These are phyloP conservation scores for Petunia axillaris DNA, from an alignment of 257 asterid species.

Conservation along the genomic window DNA sequence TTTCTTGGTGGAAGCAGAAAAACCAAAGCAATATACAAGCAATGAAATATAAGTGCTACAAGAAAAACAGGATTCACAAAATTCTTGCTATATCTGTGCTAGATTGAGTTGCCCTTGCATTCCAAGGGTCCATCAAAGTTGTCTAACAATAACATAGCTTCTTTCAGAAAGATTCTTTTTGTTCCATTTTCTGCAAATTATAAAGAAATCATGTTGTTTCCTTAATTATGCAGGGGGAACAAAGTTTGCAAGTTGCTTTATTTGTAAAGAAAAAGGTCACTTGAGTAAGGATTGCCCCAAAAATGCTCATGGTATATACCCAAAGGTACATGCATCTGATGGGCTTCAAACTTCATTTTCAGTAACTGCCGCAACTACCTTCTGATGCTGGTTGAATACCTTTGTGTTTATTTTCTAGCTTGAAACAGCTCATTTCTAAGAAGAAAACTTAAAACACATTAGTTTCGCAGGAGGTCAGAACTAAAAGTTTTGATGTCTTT, in stretches of 20 bases:
- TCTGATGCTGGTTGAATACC: neutral
- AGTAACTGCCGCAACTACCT: constrained; percentile 1
- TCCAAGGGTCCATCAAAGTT: neutral
- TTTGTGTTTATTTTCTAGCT: neutral
- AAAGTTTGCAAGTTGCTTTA: constrained; percentile 83
- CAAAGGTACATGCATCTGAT: constrained; percentile 58
- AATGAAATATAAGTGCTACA: neutral
- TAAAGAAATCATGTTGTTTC: constrained; percentile 16
- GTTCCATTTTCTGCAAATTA: neutral
- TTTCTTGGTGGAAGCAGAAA: constrained; percentile 8
- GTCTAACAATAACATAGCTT: constrained; percentile 5
- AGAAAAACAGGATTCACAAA: neutral
- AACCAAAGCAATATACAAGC: neutral
- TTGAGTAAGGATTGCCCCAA: constrained; percentile 91
- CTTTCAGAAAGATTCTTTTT: neutral
- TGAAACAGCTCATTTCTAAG: neutral
- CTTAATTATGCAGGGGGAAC: constrained; percentile 81
- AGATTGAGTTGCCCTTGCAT: neutral
- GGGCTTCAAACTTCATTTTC: neutral
- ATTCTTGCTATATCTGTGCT: neutral
- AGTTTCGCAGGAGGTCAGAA: neutral
- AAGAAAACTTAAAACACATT: neutral
- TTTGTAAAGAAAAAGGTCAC: constrained; percentile 90
- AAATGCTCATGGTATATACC: constrained; percentile 84
- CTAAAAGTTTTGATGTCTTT: constrained; percentile 13